A percentile compares a stretch with the other conserved stretches of the same genome.
Evolutionary conservation across 75 land plant genomes (phyloP).

Genomic region (Pinus taeda): DNA sequence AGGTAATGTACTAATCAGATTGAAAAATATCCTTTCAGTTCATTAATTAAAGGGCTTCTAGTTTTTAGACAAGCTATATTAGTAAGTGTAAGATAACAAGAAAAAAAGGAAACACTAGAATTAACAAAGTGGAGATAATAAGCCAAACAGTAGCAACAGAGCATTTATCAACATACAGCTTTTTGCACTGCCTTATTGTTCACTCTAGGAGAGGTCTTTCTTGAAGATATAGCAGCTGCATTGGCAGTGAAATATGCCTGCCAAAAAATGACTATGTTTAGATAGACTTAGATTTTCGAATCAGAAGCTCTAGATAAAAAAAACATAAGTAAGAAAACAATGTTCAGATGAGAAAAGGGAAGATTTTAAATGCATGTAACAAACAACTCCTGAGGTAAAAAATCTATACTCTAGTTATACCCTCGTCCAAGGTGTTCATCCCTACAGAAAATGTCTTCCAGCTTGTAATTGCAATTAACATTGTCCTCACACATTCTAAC

Average conservation of each 20-base stretch:
- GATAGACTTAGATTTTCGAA: neutral
- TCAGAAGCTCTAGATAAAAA: neutral
- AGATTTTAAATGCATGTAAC: neutral
- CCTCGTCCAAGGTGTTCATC: neutral
- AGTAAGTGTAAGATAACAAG: neutral
- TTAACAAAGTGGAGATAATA: neutral
- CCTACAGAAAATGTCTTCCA: neutral
- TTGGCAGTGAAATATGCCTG: conserved; percentile 81
- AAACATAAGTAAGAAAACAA: too few relatives aligned
- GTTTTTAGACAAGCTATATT: neutral
- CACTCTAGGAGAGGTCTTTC: conserved; percentile 80
- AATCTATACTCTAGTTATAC: neutral
- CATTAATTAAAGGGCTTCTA: neutral
- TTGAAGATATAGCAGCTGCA: conserved; percentile 76
- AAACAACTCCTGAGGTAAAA: neutral
- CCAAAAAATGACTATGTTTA: conserved; percentile 26
- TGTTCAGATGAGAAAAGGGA: neutral
- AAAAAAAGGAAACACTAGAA: neutral
- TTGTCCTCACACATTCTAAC: neutral
- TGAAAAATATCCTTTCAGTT: neutral
- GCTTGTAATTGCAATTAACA: neutral
- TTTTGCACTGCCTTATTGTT: conserved; percentile 71
- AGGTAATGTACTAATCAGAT: neutral
- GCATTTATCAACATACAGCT: conserved; percentile 52
- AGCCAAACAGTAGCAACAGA: neutral